Percentiles rank a stretch among this genome's conserved stretches.
Evolutionary conservation across 257 asterid genomes (phyloP).

Genomic region (Solanum tacnaense): DNA sequence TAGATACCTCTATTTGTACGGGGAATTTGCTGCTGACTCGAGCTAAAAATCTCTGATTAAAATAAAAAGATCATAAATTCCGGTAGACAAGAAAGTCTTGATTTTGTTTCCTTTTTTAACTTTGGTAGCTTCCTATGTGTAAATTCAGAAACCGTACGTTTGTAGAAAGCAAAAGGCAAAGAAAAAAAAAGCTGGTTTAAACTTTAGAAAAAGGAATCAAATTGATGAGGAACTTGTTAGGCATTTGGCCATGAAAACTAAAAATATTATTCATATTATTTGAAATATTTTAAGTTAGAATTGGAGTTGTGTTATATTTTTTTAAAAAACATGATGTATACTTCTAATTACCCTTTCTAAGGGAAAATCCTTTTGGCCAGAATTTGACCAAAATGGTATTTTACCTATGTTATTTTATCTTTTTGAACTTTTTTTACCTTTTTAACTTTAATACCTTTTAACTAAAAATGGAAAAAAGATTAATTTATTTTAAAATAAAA

Average conservation of each 20-base stretch:
- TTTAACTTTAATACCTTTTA: too few species aligned
- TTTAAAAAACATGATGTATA: neutral
- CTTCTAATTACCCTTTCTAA: neutral
- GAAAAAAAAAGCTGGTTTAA: neutral
- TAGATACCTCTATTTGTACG: too few species aligned
- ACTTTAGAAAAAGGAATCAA: neutral
- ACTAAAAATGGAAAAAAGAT: too few species aligned
- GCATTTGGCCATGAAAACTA: neutral
- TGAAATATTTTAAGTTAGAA: neutral
- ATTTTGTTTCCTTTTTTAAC: neutral
- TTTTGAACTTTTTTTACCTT: too few species aligned
- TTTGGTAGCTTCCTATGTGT: neutral
- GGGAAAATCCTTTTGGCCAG: too few species aligned
- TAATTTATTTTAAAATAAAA: too few species aligned
- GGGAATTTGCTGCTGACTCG: neutral
- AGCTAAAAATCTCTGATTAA: too few species aligned
- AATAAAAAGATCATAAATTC: too few species aligned
- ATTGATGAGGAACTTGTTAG: neutral
- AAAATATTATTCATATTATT: neutral
- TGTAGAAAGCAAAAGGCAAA: neutral
- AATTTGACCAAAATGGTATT: too few species aligned
- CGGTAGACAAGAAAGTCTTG: neutral
- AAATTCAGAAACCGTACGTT: neutral
- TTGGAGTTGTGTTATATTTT: neutral
- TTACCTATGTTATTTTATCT: too few species aligned